Base-by-base conservation (phyloP, 1,284 basidiomycete species). In the Leucoagaricus sp. region DNA sequence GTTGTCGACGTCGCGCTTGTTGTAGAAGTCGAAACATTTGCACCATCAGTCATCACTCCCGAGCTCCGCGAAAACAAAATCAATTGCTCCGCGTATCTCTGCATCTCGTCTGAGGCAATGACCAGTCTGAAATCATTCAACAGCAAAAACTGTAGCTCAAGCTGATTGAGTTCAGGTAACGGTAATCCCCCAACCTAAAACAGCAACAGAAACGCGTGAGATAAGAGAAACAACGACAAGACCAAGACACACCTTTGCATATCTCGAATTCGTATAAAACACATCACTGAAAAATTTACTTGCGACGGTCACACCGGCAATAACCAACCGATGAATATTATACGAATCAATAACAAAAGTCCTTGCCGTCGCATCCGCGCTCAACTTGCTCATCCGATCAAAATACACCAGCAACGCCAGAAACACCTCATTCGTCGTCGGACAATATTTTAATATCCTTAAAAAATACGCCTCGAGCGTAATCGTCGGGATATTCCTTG, bases 261-360 rank as follows among this genome's bases (percentile, higher is more conserved):
- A 99, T 34, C 96, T 83, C 28, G 96, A 98, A 68, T 99, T 99
- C n/a, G 96, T 98, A 75, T 99, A 98, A 68, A 99, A 99, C 9
- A 99, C 95, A 71, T 99, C 96, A 59, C 91, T 94, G 72, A 98
- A 98, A 72, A 99, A 99, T 73, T 99, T 99, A 78, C 92, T 95
- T 17, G 96, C 96, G 8, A 99, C 96, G 2, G 96, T 98, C 25
- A 99, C 91, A 3, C 96, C 96, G 1, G 96, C 96, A 63, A 99
- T 98, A 66, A 99, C 92, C 45, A 99, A 78, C 29, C 94, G 84
- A 73, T 99, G 96, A 25, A 99, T 91, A 68, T 99, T 99, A 76
- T 89, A 99, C 58, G 91, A 93, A 74, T 99, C 96, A 68, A 99
- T 98, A 17, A 96, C 91, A 67, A 99, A 97, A 1, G 87, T 83